Percentiles rank a stretch among this genome's conserved stretches.
Evolutionary conservation across 495 filamentous ascomycete genomes (phyloP).

Genomic region (Amorphotheca resinae): DNA sequence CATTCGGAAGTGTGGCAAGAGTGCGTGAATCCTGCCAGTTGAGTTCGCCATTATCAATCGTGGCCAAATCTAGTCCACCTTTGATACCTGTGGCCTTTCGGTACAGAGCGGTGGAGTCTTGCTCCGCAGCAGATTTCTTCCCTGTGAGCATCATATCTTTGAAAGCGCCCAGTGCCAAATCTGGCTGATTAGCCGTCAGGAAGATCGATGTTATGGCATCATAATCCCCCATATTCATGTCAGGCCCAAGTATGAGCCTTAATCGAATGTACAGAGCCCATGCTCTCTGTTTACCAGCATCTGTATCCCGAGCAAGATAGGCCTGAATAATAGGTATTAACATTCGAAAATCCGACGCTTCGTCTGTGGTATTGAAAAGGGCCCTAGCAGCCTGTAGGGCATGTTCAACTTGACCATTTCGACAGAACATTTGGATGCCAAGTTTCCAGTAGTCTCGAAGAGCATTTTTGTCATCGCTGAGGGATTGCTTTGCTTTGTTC

Average conservation of each 20-base stretch:
- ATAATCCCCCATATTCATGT: constrained; percentile 64
- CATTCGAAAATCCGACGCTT: constrained; percentile 39
- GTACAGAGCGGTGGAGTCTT: constrained; percentile 39
- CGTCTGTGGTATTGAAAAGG: constrained; percentile 38
- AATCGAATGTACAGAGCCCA: constrained; percentile 57
- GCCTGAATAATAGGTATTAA: constrained; percentile 54
- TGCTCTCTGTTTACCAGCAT: constrained; percentile 29
- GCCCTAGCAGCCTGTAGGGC: constrained; percentile 50
- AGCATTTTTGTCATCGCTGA: constrained; percentile 5
- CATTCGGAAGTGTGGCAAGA: constrained; percentile 42
- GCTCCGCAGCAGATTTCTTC: constrained; percentile 23
- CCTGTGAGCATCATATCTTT: constrained; percentile 74
- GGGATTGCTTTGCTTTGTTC: constrained; percentile 25
- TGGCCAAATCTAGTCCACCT: constrained; percentile 29
- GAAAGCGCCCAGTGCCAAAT: constrained; percentile 60
- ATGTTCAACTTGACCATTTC: constrained; percentile 44
- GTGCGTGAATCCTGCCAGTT: constrained; percentile 39
- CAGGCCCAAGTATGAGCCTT: constrained; percentile 40
- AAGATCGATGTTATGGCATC: constrained; percentile 53
- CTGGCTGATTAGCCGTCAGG: constrained; percentile 41
- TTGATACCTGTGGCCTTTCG: constrained; percentile 20
- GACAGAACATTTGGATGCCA: constrained; percentile 54
- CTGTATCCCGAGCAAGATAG: constrained; percentile 28
- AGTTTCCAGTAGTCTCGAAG: constrained; percentile 51
- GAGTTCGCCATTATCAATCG: constrained; percentile 32